Evolutionary conservation across 2,329 filamentous ascomycete species (phyloP).

Genomic region (Trichophyton simii): DNA sequence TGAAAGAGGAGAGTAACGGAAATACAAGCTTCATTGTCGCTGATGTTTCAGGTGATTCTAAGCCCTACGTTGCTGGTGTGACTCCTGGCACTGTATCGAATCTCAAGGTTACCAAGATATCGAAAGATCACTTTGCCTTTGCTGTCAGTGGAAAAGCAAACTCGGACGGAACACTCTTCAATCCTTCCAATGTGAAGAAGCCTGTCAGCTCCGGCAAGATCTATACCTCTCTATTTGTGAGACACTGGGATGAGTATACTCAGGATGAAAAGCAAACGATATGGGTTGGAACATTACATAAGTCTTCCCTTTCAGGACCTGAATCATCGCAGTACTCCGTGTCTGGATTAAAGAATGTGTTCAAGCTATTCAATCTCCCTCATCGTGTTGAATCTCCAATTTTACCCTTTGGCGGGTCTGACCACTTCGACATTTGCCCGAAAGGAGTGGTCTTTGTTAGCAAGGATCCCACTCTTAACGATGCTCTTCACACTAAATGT

Average conservation of each 20-base stretch:
- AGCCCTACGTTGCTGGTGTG: slow-evolving; percentile 31
- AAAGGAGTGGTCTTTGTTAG: slow-evolving; percentile 35
- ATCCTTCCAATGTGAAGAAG: slow-evolving; percentile 38
- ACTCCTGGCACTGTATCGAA: slow-evolving; percentile 31
- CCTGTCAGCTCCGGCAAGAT: slow-evolving; percentile 35
- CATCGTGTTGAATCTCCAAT: slow-evolving; percentile 34
- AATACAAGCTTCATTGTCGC: slow-evolving; percentile 36
- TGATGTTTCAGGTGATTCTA: slow-evolving; percentile 27
- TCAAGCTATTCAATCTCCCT: slow-evolving; percentile 28
- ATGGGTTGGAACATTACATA: slow-evolving; percentile 37
- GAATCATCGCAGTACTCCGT: slow-evolving; percentile 22
- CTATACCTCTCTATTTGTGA: slow-evolving; percentile 41
- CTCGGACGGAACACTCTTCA: slow-evolving; percentile 37
- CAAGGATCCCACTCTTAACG: slow-evolving; percentile 34
- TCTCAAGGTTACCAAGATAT: slow-evolving; percentile 33
- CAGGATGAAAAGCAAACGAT: slow-evolving; percentile 39
- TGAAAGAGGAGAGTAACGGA: slow-evolving; percentile 34
- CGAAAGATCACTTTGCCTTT: slow-evolving; percentile 33
- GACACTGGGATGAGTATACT: slow-evolving; percentile 42
- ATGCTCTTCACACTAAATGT: slow-evolving; percentile 36
- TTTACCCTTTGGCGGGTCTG: slow-evolving; percentile 35
- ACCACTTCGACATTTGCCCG: slow-evolving; percentile 36
- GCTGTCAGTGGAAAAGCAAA: slow-evolving; percentile 38
- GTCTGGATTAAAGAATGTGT: slow-evolving; percentile 27
- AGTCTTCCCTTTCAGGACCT: slow-evolving; percentile 22